Evolutionary conservation across 139 green algal genomes (phyloP), one percentile per base, ranked within the genome.

Genomic region (Astrephomene gubernaculifera): DNA sequence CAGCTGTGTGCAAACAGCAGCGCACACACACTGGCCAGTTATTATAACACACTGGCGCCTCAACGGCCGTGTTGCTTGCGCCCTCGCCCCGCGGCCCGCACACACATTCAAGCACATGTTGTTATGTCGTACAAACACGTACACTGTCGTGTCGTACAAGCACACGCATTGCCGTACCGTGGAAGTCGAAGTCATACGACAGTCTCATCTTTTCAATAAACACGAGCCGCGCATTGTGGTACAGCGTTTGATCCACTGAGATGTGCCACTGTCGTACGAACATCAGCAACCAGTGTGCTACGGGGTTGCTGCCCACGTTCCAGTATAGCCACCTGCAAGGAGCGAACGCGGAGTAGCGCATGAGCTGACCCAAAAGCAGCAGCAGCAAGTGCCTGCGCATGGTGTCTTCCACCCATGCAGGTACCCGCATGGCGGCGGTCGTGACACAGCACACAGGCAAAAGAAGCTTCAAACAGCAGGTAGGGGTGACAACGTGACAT

Each of bases 141-240:
- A n/a, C n/a, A n/a, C n/a, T n/a, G n/a, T n/a, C n/a, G n/a, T n/a
- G n/a, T n/a, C n/a, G n/a, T n/a, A n/a, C n/a, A n/a, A n/a, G n/a
- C n/a, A n/a, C n/a, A n/a, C n/a, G 33, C 65, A n/a, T 1, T 14
- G 54, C 12, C 76, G 41, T 52, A 83, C 76, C 44, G 65, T 85
- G 79, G 35, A 76, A 85, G 64, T 85, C 31, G 29, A 76, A 85
- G 33, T 68, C 35, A 64, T 68, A 53, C 64, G 53, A 38, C 53
- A 82, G 74, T 4, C 36, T 21, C 22, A 69, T 67, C 31, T 73
- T 61, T n/a, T 83, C 79, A 1, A 86, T 78, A 45, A 86, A 86
- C 65, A 86, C 31, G 41, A 86, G 65, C 4, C 79, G 65, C 24
- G 65, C 79, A 44, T 86, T 86, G 65, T 78, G 69, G 64, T 86